phyloP scores from a whole-genome alignment of 345 rosid genomes.

The Gynandropsis gynandra region DNA sequence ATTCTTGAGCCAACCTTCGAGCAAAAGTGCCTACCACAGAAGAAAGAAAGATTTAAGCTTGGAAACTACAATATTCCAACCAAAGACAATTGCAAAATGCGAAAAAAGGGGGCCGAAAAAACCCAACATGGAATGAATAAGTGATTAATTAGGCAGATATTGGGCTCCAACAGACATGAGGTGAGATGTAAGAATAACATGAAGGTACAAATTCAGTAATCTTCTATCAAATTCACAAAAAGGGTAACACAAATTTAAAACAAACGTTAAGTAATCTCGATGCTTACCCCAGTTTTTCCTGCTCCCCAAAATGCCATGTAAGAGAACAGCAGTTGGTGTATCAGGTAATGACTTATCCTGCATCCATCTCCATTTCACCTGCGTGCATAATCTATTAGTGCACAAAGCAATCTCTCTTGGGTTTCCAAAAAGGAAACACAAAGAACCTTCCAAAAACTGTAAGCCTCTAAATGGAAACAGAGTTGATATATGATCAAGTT shows the following conservation, averaged over 20 bases:
- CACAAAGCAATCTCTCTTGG: background rate
- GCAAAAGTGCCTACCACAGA: slow-evolving; percentile 67
- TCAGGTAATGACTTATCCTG: slow-evolving; percentile 62
- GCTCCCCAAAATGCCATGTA: slow-evolving; percentile 89
- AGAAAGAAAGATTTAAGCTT: background rate
- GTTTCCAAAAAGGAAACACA: background rate
- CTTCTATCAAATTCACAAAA: slow-evolving; percentile 6
- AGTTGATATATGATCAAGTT: background rate
- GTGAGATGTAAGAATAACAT: slow-evolving; percentile 7
- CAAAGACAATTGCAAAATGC: background rate
- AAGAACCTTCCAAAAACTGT: background rate
- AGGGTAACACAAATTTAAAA: too few relatives aligned
- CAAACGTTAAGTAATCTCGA: too few relatives aligned
- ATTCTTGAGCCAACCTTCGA: slow-evolving; percentile 69
- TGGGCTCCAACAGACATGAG: background rate
- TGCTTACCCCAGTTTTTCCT: slow-evolving; percentile 91
- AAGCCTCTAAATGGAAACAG: slow-evolving; percentile 1
- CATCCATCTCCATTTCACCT: slow-evolving; percentile 83
- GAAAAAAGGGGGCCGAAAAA: background rate
- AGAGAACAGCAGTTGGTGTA: slow-evolving; percentile 86
- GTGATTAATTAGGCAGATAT: slow-evolving; percentile 1
- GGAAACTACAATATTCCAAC: background rate
- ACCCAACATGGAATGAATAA: background rate
- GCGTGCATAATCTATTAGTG: background rate
- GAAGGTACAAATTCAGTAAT: background rate